Evolutionary conservation across 495 filamentous ascomycete species (phyloP), one percentile per base, ranked within the genome.

Genomic region (Penicillium manginii): DNA sequence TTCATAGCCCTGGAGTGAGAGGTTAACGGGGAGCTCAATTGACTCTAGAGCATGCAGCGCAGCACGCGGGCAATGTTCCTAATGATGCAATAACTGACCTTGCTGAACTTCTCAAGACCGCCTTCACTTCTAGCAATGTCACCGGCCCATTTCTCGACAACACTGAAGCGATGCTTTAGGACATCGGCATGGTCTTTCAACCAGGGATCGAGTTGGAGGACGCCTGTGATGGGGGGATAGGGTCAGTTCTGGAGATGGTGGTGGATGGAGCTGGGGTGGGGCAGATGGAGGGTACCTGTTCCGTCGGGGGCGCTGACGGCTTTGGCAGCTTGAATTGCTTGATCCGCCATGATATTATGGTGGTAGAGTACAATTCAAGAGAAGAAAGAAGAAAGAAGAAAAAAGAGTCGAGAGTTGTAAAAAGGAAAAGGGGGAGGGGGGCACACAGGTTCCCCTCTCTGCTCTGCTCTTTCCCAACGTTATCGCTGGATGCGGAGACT

Each of bases 41-140:
- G 26, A 8, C 26, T 8, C 9, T 5, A 8, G 9, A 29, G 26
- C 6, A 29, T 29, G 26, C 26, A 29, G 26, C n/a, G n/a, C 26
- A 29, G 26, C 26, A 29, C 6, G 47, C 32, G 18, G 12, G 18
- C 15, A 17, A 18, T 52, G 19, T 1, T n/a, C 12, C 14, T 10
- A 5, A 2, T 17, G 45, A 26, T 26, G 45, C 45, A 15, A 14
- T 18, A 14, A 73, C 84, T 29, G 68, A 92, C 91, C 75, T 82
- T 90, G 66, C 90, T 92, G 78, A 98, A 98, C 69, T 93, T 91
- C 45, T 96, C 92, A 54, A 98, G 63, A 2, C 94, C 92, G 8
- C 94, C 94, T 72, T 98, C 94, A 0, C 84, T 81, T 33, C 91
- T 83, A 64, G 96, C 75, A 65, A 98, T 88, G 10, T 75, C 88